Conservation (phyloP, 106 monocot species). For the Dioscorea dumetorum region DNA sequence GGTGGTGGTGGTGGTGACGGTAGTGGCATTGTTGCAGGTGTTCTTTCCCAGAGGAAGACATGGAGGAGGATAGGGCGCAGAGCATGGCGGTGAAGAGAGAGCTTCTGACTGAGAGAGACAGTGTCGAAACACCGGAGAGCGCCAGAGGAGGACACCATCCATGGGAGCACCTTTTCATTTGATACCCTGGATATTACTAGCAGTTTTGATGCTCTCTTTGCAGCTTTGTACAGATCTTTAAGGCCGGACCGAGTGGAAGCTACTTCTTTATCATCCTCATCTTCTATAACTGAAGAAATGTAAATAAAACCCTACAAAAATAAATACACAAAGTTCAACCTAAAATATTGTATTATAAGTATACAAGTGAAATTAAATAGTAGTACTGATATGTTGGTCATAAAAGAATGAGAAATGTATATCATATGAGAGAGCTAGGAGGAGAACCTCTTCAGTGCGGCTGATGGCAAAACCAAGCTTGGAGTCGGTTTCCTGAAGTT, state of each 20-base stretch:
- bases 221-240: constrained; percentile 45
- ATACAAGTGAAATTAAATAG: too few species aligned
- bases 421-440: background rate
- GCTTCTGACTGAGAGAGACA: constrained; percentile 74
- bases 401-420: too few species aligned
- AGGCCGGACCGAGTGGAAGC: constrained; percentile 63
- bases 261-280: constrained; percentile 32
- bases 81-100: constrained; percentile 72
- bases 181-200: constrained; percentile 63
- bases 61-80: constrained; percentile 46
- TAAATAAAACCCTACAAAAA: constrained; percentile 65
- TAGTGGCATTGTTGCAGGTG: background rate
- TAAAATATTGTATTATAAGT: too few species aligned
- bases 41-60: constrained; percentile 62
- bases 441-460: constrained; percentile 68
- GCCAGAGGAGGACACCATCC: constrained; percentile 61
- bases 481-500: constrained; percentile 53
- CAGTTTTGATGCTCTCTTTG: constrained; percentile 36
- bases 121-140: constrained; percentile 76
- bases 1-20: background rate
- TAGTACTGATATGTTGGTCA: too few species aligned
- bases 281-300: constrained; percentile 52
- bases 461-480: constrained; percentile 73
- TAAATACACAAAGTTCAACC: background rate
- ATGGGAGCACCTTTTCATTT: constrained; percentile 66